A percentile compares a stretch with the other conserved stretches of the same genome.
Conservation (phyloP, 192 early-diverging fungal genomes). For the Jimgerdemannia flammicorona region DNA sequence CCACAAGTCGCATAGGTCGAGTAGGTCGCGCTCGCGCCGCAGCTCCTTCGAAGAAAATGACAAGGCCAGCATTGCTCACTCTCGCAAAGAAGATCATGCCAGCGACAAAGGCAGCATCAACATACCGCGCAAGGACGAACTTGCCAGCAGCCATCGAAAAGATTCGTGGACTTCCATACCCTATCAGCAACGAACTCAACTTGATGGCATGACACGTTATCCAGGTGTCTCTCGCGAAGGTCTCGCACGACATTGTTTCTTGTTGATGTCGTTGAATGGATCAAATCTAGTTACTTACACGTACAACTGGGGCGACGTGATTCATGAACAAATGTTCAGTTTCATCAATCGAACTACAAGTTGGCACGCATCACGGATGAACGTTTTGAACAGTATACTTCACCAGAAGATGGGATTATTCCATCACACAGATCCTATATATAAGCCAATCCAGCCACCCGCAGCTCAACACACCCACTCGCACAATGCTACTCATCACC, state of each 20-base stretch:
- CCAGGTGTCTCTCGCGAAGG: slow-evolving; percentile 23
- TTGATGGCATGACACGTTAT: slow-evolving; percentile 42
- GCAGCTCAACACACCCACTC: neutral
- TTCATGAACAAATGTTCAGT: slow-evolving; percentile 43
- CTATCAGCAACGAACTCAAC: slow-evolving; percentile 19
- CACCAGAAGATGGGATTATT: slow-evolving; percentile 62
- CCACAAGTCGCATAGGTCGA: slow-evolving; percentile 20
- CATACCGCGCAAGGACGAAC: slow-evolving; percentile 4
- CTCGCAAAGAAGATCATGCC: neutral
- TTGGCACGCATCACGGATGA: slow-evolving; percentile 45
- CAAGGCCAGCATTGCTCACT: slow-evolving; percentile 19
- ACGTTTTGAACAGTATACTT: slow-evolving; percentile 45
- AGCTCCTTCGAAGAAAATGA: slow-evolving; percentile 27
- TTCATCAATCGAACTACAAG: slow-evolving; percentile 33
- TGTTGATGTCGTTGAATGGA: slow-evolving; percentile 42
- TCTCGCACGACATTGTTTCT: slow-evolving; percentile 35
- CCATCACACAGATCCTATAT: slow-evolving; percentile 40
- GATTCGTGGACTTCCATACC: slow-evolving; percentile 38
- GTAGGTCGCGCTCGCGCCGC: neutral
- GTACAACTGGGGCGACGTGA: slow-evolving; percentile 47
- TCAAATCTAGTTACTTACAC: slow-evolving; percentile 37
- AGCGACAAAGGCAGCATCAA: neutral
- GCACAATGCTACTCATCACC: neutral
- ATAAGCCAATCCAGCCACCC: slow-evolving; percentile 13
- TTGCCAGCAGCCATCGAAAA: slow-evolving; percentile 30